These are phyloP conservation scores for Cyberlindnera lachancei DNA, from an alignment of 805 yeast species.

Conservation along the genomic window DNA sequence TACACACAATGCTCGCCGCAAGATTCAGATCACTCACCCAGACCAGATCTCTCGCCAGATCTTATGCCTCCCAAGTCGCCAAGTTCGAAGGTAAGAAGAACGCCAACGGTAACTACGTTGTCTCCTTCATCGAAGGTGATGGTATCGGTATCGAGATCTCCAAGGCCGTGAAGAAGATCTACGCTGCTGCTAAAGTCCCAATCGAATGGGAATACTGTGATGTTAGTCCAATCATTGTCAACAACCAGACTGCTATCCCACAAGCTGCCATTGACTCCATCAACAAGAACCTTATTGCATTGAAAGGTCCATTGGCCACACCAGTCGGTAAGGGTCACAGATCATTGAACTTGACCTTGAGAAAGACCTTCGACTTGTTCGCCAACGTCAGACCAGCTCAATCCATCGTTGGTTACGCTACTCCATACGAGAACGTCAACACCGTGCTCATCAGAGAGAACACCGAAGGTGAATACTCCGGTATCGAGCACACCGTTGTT, in stretches of 20 bases:
- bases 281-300: slow-evolving; percentile 87
- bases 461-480: slow-evolving; percentile 99
- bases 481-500: slow-evolving; percentile 95
- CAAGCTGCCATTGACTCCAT: slow-evolving; percentile 87
- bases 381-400: slow-evolving; percentile 98
- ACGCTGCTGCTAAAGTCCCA: slow-evolving; percentile 91
- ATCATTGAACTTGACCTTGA: slow-evolving; percentile 91
- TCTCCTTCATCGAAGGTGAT: slow-evolving; percentile 96
- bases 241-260: slow-evolving; percentile 92
- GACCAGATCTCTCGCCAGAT: slow-evolving; percentile 16
- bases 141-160: slow-evolving; percentile 97
- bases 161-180: slow-evolving; percentile 86
- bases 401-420: slow-evolving; percentile 87
- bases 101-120: slow-evolving; percentile 80
- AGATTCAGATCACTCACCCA: slow-evolving; percentile 10
- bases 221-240: slow-evolving; percentile 85
- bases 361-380: slow-evolving; percentile 92
- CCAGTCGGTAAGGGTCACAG: slow-evolving; percentile 99
- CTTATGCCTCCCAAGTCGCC: slow-evolving; percentile 43
- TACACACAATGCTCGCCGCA: slow-evolving; percentile 10
- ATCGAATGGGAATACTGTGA: slow-evolving; percentile 96
- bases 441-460: slow-evolving; percentile 96
- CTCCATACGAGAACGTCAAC: slow-evolving; percentile 76
- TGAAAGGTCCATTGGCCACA: slow-evolving; percentile 97
- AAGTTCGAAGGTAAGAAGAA: slow-evolving; percentile 59